A percentile compares a stretch with the other conserved stretches of the same genome.
phyloP scores from a whole-genome alignment of 805 yeast species.

The Candida hispaniensis region DNA sequence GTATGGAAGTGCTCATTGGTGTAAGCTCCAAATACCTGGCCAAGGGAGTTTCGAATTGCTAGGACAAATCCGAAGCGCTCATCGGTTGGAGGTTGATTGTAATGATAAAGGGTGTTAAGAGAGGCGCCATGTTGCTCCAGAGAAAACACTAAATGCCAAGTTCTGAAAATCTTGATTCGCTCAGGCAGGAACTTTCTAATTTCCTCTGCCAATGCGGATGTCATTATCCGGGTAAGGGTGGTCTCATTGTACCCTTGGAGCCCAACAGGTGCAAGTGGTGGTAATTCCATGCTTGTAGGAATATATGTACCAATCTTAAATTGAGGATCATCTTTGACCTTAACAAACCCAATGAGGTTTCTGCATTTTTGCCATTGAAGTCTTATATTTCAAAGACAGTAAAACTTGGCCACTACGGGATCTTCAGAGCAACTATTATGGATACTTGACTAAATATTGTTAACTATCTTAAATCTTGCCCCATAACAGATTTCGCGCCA shows the following conservation, averaged over 20 bases:
- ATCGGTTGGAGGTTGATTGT: slow-evolving; percentile 26
- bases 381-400: no score
- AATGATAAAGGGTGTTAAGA: slow-evolving; percentile 55
- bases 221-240: slow-evolving; percentile 50
- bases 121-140: slow-evolving; percentile 90
- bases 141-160: slow-evolving; percentile 74
- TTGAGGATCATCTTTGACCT: no score
- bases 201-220: slow-evolving; percentile 59
- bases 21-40: slow-evolving; percentile 67
- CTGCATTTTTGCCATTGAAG: no score
- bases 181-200: slow-evolving; percentile 65
- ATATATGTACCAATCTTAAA: no score
- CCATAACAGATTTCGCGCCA: slow-evolving; percentile 51
- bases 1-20: slow-evolving; percentile 59
- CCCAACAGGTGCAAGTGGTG: slow-evolving; percentile 22
- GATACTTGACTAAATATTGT: no score
- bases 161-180: slow-evolving; percentile 62
- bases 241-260: slow-evolving; percentile 49
- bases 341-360: no score
- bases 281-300: slow-evolving; percentile 18
- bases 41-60: slow-evolving; percentile 53
- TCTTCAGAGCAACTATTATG: no score
- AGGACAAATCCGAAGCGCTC: slow-evolving; percentile 61
- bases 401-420: no score
- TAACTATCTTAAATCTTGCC: slow-evolving; percentile 67